Evolutionary conservation across 208 protist species (phyloP).

Genomic region (Trypanosoma melophagium): DNA sequence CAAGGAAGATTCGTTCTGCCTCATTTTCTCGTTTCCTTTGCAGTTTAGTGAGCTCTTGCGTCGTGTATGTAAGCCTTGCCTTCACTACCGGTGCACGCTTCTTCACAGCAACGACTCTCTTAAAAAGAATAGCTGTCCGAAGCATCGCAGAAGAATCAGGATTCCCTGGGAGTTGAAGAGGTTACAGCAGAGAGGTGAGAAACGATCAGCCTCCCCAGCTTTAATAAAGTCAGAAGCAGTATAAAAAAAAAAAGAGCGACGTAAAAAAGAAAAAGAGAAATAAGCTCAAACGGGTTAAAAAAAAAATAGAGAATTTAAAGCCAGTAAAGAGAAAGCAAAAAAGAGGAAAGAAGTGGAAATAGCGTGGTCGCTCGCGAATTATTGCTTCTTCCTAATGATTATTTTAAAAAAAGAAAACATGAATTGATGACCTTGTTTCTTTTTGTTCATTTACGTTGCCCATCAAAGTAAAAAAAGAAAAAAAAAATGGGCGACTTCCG

Average conservation of each 20-base stretch:
- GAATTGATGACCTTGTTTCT: too few relatives aligned
- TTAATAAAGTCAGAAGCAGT: background rate
- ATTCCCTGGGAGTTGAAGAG: background rate
- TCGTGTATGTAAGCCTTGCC: background rate
- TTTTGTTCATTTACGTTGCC: too few relatives aligned
- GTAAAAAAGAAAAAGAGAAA: too few relatives aligned
- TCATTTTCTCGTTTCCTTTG: conserved; percentile 19
- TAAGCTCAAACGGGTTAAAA: too few relatives aligned
- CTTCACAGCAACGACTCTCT: background rate
- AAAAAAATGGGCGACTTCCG: conserved; percentile 4
- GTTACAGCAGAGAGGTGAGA: background rate
- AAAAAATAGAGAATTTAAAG: too few relatives aligned
- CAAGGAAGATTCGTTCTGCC: conserved; percentile 31
- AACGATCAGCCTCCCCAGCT: background rate
- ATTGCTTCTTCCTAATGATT: background rate
- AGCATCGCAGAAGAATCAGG: conserved; percentile 1
- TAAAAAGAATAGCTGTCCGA: conserved; percentile 18
- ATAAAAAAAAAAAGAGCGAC: background rate
- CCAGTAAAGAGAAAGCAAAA: background rate
- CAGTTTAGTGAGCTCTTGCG: background rate
- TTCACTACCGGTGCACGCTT: conserved; percentile 1
- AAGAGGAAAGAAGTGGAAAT: background rate
- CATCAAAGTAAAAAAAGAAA: background rate
- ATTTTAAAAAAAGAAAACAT: conserved; percentile 1
- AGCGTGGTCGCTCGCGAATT: background rate